Evolutionary conservation across 1,284 basidiomycete species (phyloP), one percentile per base, ranked within the genome.

Genomic region (Cystobasidium pallidum): DNA sequence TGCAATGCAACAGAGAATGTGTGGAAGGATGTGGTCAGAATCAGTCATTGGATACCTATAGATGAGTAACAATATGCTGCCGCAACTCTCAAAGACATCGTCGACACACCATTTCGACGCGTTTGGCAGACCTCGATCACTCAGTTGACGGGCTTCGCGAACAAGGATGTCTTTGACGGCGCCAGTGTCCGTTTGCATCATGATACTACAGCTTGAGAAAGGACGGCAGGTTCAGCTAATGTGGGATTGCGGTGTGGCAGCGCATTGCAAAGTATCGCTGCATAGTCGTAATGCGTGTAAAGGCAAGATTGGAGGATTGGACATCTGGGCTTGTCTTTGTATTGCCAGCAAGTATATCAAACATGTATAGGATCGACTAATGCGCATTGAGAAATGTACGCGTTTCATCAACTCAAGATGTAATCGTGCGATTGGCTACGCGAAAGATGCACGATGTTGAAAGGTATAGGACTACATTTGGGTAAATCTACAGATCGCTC

Each of bases 61-160:
- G 7, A 39, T 39, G 7, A 39, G 7, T 13, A 39, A n/a, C 7
- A 39, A 39, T 39, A 13, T 39, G 13, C 6, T 39, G 36, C 36
- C 19, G 2, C 51, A 19, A 26, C 8, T 2, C 8, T 26, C 19
- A 3, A 34, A 21, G 15, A 10, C 21, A 32, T 34, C 17, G 39
- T n/a, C 43, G 15, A 26, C 61, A 36, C 47, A 66, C 64, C 64
- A 74, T 52, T 64, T 57, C 51, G 73, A 59, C 24, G 73, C 73
- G 41, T 59, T 64, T 24, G 28, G 19, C 24, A 74, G 64, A 34
- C 73, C 68, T 39, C 73, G 73, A 43, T 72, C 68, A 30, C 41
- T 21, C 45, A 74, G 32, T 19, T 74, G 63, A 21, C 30, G 47
- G 8, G 51, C 15, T 32, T 49, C 64, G 30, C 64, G 26, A 3